Evolutionary conservation across 306 rosid genomes (phyloP), one percentile per base, ranked within the genome.

Genomic region (Aeschynomene evenia): DNA sequence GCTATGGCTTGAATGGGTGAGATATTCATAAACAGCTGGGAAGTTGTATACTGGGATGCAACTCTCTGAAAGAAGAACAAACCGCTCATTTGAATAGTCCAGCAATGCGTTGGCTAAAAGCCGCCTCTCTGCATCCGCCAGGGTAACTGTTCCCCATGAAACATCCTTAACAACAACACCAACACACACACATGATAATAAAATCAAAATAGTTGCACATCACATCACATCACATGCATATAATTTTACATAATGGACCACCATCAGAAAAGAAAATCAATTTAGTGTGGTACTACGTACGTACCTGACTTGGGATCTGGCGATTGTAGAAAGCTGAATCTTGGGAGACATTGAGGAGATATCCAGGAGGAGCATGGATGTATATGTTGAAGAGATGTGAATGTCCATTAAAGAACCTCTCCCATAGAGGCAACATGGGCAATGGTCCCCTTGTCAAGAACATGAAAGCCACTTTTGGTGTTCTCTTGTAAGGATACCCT

Each of bases 21-120:
- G 96, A 76, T 88, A 94, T 21, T 77, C 80, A 85, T 91, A 86
- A 22, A 94, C 95, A 0, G 88, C 88, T 7, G 84, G 76, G 79
- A 94, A 91, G 85, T 87, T 84, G 80, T 85, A 87, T 70, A 94
- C 71, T 1, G 99, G 97, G 77, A 94, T 91, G 86, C 99, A 88
- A 75, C 96, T 94, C 84, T 94, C 99, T 0, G 99, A 94, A 24
- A 94, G 91, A 39, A 90, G 96, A 71, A 94, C 82, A 77, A 94
- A 94, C 2, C 92, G 83, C 68, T 94, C 92, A n/a, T 94, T 94
- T 46, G 97, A 94, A 61, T 84, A 81, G 84, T 94, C 95, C 0
- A 94, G 91, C 50, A 90, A 79, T 6, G 96, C 98, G 51, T 94
- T 94, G 39, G 91, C 97, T 70, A 94, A 75, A 54, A 94, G 98